A percentile compares a stretch with the other conserved stretches of the same genome.
phyloP scores from a whole-genome alignment of 768 basidiomycete species.

The Chlorophyllum brunneum region DNA sequence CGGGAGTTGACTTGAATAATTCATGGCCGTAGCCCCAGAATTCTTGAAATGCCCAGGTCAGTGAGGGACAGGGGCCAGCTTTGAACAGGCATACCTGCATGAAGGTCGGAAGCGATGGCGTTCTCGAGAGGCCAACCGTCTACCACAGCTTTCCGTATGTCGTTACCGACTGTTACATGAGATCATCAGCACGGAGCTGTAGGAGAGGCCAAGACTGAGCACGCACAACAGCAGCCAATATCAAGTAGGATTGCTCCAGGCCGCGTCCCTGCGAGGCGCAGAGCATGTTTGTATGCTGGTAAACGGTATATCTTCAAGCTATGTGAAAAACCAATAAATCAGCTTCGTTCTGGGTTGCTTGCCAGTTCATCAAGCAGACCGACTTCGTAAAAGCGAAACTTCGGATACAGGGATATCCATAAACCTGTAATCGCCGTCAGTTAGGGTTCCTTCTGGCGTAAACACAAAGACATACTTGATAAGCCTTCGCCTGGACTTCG shows the following conservation, averaged over 20 bases:
- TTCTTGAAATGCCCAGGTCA: conserved; percentile 26
- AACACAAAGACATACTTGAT: conserved; percentile 14
- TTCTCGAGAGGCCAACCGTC: conserved; percentile 37
- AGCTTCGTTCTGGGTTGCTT: background rate
- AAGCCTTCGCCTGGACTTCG: conserved; percentile 33
- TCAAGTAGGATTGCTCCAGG: conserved; percentile 35
- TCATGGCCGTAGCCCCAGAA: conserved; percentile 63
- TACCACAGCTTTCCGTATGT: conserved; percentile 31
- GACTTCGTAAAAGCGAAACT: background rate
- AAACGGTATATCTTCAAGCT: conserved; percentile 31
- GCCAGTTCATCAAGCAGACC: background rate
- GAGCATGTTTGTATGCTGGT: conserved; percentile 29
- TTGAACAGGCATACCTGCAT: conserved; percentile 20
- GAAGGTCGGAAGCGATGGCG: conserved; percentile 34
- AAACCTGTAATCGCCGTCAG: conserved; percentile 28
- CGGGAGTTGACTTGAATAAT: conserved; percentile 49
- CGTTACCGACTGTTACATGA: conserved; percentile 33
- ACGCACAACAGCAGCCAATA: conserved; percentile 42
- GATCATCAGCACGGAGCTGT: background rate
- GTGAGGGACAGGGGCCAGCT: too few relatives aligned
- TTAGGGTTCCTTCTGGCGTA: too few relatives aligned
- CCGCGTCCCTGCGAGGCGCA: conserved; percentile 22
- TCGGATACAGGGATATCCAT: conserved; percentile 33
- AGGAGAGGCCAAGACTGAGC: background rate
- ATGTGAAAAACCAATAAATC: background rate